These are phyloP conservation scores for Phytophthora uliginosa DNA, from an alignment of 352 stramenopile species.

Conservation along the genomic window DNA sequence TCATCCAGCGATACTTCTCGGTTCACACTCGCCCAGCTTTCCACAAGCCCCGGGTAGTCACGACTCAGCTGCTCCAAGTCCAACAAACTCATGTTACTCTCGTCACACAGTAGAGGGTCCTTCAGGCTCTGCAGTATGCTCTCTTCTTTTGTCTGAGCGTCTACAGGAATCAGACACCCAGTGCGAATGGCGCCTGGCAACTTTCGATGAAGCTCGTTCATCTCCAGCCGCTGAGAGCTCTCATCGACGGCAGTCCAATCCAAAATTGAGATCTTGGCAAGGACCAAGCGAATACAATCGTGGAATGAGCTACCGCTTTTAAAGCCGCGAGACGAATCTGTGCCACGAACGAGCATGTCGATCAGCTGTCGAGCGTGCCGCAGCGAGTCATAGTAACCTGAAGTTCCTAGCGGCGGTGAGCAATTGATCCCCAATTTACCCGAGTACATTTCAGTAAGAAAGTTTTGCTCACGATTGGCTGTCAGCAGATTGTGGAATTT, in stretches of 20 bases:
- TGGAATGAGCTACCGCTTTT: slow-evolving; percentile 60
- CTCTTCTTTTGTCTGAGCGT: slow-evolving; percentile 18
- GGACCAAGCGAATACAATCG: slow-evolving; percentile 73
- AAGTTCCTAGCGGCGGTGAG: slow-evolving; percentile 72
- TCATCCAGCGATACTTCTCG: slow-evolving; percentile 25
- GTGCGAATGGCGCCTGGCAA: slow-evolving; percentile 39
- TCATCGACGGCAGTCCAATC: slow-evolving; percentile 82
- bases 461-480: slow-evolving; percentile 67
- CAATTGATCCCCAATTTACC: slow-evolving; percentile 71
- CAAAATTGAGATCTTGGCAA: slow-evolving; percentile 82
- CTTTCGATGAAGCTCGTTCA: slow-evolving; percentile 41
- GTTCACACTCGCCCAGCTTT: slow-evolving; percentile 28
- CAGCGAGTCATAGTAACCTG: slow-evolving; percentile 74
- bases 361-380: slow-evolving; percentile 51
- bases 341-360: slow-evolving; percentile 30
- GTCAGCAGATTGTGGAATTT: slow-evolving; percentile 63
- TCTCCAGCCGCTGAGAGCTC: slow-evolving; percentile 46
- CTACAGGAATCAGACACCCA: slow-evolving; percentile 36
- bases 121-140: slow-evolving; percentile 24
- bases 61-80: slow-evolving; percentile 19
- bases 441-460: slow-evolving; percentile 73
- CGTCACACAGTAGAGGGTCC: slow-evolving; percentile 19
- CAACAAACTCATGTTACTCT: slow-evolving; percentile 9
- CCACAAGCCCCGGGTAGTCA: slow-evolving; percentile 31
- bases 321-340: slow-evolving; percentile 43